Conservation (phyloP, 1,284 basidiomycete species). For the Bondarzewia mesenterica region DNA sequence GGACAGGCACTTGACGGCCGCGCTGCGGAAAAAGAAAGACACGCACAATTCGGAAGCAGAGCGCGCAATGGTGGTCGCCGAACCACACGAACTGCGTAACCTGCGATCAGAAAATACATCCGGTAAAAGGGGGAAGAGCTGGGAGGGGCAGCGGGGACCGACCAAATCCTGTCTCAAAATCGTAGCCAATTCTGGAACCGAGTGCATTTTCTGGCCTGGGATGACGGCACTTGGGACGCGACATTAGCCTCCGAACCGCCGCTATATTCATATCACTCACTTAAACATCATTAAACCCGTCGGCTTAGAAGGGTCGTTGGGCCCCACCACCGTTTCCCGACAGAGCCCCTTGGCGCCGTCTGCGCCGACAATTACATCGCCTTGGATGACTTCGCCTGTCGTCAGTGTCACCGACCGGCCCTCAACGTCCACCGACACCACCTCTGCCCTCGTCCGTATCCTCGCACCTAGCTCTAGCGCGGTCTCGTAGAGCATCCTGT, state of each 20-base stretch:
- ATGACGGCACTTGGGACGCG: conserved; percentile 30
- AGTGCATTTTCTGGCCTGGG: conserved; percentile 29
- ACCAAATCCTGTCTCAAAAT: conserved; percentile 26
- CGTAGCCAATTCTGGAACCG: conserved; percentile 26
- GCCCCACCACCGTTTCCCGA: conserved; percentile 22
- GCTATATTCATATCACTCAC: conserved; percentile 22
- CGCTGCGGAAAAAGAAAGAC: background rate
- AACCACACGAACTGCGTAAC: conserved; percentile 13
- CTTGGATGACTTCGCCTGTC: conserved; percentile 36
- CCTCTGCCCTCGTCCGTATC: conserved; percentile 31
- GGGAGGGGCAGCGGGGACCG: conserved; percentile 10
- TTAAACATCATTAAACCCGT: conserved; percentile 32
- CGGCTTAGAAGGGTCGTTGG: conserved; percentile 15
- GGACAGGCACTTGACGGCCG: background rate
- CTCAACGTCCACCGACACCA: conserved; percentile 29
- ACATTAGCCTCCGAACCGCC: background rate
- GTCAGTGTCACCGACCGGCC: conserved; percentile 25
- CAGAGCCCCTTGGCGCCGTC: conserved; percentile 40
- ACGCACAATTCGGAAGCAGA: conserved; percentile 28
- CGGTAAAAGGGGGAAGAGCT: conserved; percentile 1
- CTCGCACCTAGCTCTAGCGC: conserved; percentile 37
- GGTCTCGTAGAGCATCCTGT: conserved; percentile 31
- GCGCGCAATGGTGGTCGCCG: conserved; percentile 11
- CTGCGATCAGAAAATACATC: conserved; percentile 1
- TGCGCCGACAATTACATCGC: conserved; percentile 58